Conservation (phyloP, 1,139 yeast genomes). For the Yamadazyma pseudoaaseri region DNA sequence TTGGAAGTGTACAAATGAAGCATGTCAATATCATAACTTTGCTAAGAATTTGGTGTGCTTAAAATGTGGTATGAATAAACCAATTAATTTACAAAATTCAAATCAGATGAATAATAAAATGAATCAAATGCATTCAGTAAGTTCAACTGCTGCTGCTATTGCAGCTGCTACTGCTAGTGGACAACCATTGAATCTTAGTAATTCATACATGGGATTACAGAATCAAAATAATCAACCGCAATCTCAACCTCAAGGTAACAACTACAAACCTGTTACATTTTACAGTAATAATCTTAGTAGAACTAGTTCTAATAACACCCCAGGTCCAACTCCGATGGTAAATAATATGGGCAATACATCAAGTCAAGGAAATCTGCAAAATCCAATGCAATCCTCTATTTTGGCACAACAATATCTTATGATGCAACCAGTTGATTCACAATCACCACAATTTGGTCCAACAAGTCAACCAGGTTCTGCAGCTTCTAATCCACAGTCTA, state of each 20-base stretch:
- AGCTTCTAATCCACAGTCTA: conserved; percentile 1
- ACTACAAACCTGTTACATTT: conserved; percentile 5
- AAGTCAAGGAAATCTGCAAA: neutral
- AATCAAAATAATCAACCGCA: conserved; percentile 16
- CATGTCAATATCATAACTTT: conserved; percentile 87
- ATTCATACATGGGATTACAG: conserved; percentile 20
- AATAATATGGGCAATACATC: neutral
- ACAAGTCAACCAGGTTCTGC: conserved; percentile 5
- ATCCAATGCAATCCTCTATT: conserved; percentile 2
- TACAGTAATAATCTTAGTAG: conserved; percentile 10
- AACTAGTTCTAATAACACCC: conserved; percentile 12
- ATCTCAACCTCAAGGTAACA: conserved; percentile 10
- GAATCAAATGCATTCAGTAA: conserved; percentile 32
- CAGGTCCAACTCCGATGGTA: conserved; percentile 2
- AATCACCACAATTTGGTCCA: conserved; percentile 6
- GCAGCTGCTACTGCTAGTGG: conserved; percentile 58
- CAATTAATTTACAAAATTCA: conserved; percentile 32
- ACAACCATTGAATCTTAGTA: conserved; percentile 40
- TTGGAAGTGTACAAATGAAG: conserved; percentile 84
- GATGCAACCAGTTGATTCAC: conserved; percentile 2
- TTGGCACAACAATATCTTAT: conserved; percentile 18
- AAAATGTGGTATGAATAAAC: conserved; percentile 83
- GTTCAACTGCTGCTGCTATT: conserved; percentile 50
- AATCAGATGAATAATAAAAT: conserved; percentile 10
- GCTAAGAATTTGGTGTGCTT: conserved; percentile 87